Evolutionary conservation across 2,329 filamentous ascomycete species (phyloP), one percentile per base, ranked within the genome.

Genomic region (Monascus ruber): DNA sequence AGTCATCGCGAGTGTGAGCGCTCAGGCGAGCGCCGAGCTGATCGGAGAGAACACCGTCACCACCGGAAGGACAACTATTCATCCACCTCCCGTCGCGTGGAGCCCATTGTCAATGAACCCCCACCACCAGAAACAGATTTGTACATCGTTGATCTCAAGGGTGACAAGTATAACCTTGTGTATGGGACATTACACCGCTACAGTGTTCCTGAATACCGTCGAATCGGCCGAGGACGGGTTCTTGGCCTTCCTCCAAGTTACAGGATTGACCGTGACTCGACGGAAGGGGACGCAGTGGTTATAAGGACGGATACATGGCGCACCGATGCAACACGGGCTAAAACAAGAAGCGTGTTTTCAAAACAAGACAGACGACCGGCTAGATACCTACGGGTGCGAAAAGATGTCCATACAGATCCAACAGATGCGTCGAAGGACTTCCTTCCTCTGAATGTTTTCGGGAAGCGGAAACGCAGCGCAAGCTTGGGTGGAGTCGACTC

Each of bases 151-250:
- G 89, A 96, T 60, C 76, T 69, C 33, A 79, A 77, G 52, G 88
- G 89, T 0, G 89, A 96, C 52, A 67, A 72, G 4, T 72, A 86
- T 35, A 86, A 91, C 47, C 60, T 82, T 34, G 73, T 73, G 25
- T 95, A 88, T 56, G 85, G 84, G 2, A 73, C 76, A 26, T 71
- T 83, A 31, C 79, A 94, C 55, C 76, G 76, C 29, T 83, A 83
- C 47, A 74, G 73, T 39, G 64, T 93, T 7, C 86, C 87, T 0
- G 52, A 63, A 2, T 95, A 93, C 55, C 72, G 72, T 44, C 79
- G 85, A 5, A 66, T 67, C 44, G 84, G 86, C 9, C 67, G 69
- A 40, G 86, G 86, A 2, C 72, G 70, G 41, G 67, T 95, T 1
- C 59, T 96, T 8, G 89, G 88, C 0, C 66, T 81, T 0, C 58